A percentile compares a stretch with the other conserved stretches of the same genome.
Conservation (phyloP, 164 flowering plant species). For the Tinospora cordifolia region DNA sequence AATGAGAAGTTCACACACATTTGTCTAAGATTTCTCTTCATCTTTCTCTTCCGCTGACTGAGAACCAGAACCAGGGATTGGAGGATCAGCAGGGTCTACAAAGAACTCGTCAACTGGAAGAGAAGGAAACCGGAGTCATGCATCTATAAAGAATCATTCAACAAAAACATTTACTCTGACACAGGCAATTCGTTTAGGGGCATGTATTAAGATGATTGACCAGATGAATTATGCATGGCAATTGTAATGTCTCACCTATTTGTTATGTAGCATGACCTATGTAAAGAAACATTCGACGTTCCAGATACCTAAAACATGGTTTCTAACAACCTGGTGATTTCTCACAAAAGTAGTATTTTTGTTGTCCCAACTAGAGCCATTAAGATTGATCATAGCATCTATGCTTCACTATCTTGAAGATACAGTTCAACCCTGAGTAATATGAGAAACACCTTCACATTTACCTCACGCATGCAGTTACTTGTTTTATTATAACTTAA, state of each 20-base stretch:
- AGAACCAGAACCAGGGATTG: constrained; percentile 45
- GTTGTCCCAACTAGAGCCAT: no score
- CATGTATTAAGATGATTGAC: background rate
- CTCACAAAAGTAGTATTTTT: background rate
- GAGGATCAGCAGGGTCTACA: constrained; percentile 42
- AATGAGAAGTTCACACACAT: background rate
- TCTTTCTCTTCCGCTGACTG: constrained; percentile 40
- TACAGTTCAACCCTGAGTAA: background rate
- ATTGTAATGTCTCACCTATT: no score
- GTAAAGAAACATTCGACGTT: no score
- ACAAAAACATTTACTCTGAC: constrained; percentile 11
- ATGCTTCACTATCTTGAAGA: no score
- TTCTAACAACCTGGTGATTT: background rate
- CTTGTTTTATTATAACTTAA: background rate
- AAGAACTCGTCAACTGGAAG: constrained; percentile 81
- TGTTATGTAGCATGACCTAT: no score
- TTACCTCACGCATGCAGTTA: background rate
- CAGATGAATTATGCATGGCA: background rate
- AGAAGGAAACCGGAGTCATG: constrained; percentile 27
- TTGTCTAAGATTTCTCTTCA: constrained; percentile 25
- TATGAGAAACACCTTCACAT: background rate
- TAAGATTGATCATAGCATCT: no score
- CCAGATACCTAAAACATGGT: background rate
- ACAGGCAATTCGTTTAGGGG: constrained; percentile 5
- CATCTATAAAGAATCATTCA: constrained; percentile 49